phyloP scores from a whole-genome alignment of 2,329 filamentous ascomycete genomes.

The Sporothrix variecibatus region DNA sequence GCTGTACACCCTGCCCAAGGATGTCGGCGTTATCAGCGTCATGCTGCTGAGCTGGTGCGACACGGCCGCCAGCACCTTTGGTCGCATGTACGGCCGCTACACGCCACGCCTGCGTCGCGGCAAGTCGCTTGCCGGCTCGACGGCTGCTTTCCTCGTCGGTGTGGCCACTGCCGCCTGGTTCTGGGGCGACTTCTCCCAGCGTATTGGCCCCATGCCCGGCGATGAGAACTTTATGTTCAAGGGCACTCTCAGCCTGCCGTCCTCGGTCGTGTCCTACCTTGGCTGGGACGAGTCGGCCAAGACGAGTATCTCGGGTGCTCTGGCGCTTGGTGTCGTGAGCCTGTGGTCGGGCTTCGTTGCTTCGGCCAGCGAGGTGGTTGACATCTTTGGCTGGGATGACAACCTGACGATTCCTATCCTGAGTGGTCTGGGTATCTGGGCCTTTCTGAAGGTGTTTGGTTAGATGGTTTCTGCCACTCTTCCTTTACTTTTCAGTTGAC shows the following conservation, averaged over 20 bases:
- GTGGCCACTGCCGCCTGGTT: conserved; percentile 81
- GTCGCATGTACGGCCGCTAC: conserved; percentile 83
- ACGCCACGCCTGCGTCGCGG: conserved; percentile 82
- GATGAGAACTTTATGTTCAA: conserved; percentile 81
- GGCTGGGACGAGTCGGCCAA: conserved; percentile 44
- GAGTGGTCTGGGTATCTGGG: conserved; percentile 85
- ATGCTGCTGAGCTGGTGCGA: conserved; percentile 96
- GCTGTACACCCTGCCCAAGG: conserved; percentile 86
- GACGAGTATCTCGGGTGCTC: conserved; percentile 65
- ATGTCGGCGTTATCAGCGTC: conserved; percentile 85
- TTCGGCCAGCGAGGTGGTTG: conserved; percentile 84
- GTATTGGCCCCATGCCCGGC: conserved; percentile 64
- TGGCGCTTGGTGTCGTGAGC: conserved; percentile 79
- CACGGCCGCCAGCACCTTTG: conserved; percentile 93
- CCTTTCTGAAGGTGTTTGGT: conserved; percentile 85
- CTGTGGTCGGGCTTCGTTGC: conserved; percentile 86
- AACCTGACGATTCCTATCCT: conserved; percentile 95
- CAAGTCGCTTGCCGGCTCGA: conserved; percentile 87
- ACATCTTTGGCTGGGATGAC: conserved; percentile 93
- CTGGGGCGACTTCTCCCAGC: conserved; percentile 82
- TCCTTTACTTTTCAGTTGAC: background rate
- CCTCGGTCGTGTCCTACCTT: conserved; percentile 46
- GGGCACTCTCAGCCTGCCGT: conserved; percentile 71
- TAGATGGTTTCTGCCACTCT: conserved; percentile 33
- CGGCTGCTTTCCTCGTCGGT: conserved; percentile 81